phyloP scores from a whole-genome alignment of 306 rosid species.

The Glycine soja region DNA sequence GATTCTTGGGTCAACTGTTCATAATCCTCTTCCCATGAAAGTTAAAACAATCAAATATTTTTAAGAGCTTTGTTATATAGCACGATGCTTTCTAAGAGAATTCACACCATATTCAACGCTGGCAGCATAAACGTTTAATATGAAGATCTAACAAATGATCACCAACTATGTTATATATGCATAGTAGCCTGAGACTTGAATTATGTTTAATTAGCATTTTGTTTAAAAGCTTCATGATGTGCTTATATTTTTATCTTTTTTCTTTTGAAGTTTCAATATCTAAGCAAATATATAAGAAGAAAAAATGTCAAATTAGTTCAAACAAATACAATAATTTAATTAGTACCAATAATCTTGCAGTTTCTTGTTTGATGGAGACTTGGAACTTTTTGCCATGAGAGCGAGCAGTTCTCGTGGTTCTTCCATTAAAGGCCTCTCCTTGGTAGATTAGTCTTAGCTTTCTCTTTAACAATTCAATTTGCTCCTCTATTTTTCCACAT shows the following conservation, averaged over 20 bases:
- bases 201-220: too few species aligned
- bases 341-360: conserved; percentile 84
- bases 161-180: neutral
- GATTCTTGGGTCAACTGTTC: too few species aligned
- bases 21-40: neutral
- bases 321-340: neutral
- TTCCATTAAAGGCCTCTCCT: conserved; percentile 91
- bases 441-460: conserved; percentile 76
- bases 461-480: conserved; percentile 73
- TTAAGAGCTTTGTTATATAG: conserved; percentile 3
- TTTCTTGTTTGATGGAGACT: conserved; percentile 91
- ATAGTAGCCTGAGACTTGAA: too few species aligned
- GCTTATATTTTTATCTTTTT: neutral
- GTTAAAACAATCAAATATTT: neutral
- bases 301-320: neutral
- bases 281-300: neutral
- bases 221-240: neutral
- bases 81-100: conserved; percentile 26
- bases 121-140: neutral
- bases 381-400: conserved; percentile 93
- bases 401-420: conserved; percentile 81
- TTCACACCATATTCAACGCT: conserved; percentile 5
- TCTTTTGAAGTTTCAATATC: neutral
- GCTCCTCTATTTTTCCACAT: conserved; percentile 87
- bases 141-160: neutral